Evolutionary conservation across 805 yeast genomes (phyloP), one percentile per base, ranked within the genome.

Genomic region (Wickerhamomyces mucosus): DNA sequence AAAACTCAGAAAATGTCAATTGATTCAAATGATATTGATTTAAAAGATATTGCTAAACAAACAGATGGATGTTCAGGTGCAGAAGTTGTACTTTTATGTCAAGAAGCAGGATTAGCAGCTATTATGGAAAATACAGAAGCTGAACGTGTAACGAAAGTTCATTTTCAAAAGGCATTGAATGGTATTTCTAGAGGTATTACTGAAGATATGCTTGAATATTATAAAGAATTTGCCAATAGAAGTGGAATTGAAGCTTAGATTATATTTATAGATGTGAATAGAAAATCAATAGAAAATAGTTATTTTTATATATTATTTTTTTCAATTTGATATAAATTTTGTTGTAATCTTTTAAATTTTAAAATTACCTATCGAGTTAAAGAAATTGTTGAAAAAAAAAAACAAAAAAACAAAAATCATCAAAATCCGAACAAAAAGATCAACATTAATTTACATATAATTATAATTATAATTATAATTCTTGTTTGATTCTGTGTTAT

Each of bases 51-150:
- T 9, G 86, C 94, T 0, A 54, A 45, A 2, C 46, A 58, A 6
- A 82, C 96, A 0, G 89, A 80, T 0, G 97, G 98, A 1, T 86
- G 94, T 48, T 86, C 96, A 0, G 99, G 99, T 22, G 96, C 97
- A 0, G 98, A 92, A 55, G 83, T 92, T 23, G 94, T 88, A 0
- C 65, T 86, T 15, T 54, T 89, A 15, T 84, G 96, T 46, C 97
- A 88, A 53, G 96, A 89, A 55, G 96, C 97, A 1, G 98, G 98
- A 3, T 59, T 92, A 10, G 73, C 81, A n/a, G 96, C 97, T 0
- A 76, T 92, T 36, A 85, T 84, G 78, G 95, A 84, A 43, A 59
- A 81, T 39, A 55, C 68, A 6, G 59, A 72, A 4, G 67, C 81
- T 7, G 47, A 48, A 1, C 42, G 44, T 6, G 94, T 88, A 0